Base-by-base conservation (phyloP, 768 basidiomycete genomes). In the Russula olivacea region DNA sequence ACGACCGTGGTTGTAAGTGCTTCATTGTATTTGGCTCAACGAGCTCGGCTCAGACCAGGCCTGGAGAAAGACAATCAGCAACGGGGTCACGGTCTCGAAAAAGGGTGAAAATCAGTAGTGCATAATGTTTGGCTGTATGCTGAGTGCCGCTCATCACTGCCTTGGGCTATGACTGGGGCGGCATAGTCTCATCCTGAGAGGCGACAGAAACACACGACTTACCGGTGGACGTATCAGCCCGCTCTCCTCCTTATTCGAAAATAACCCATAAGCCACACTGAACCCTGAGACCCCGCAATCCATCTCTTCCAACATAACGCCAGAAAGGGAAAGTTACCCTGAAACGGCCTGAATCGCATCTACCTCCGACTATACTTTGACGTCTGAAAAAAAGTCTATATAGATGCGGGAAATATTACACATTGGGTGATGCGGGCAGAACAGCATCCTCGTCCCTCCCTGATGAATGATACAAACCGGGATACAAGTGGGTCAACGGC, bases 401-500 rank as follows among this genome's bases (percentile, higher is more conserved):
- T 50, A 38, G 34, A 59, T 62, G 61, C 25, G 30, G 30, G 43
- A 36, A 23, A 59, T 47, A 65, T 60, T 68, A 68, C 65, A 68
- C 57, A 45, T 66, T 63, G 41, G 58, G 57, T 14, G 67, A 58
- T 45, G 65, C 89, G 15, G 90, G 89, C 49, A 81, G 72, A 61
- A 86, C 75, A 23, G 82, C 85, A 60, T 89, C 79, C 75, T 91
- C 89, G 69, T 91, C 89, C 70, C 87, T 80, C 58, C 90, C 89
- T 91, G 65, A 54, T 91, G 65, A 54, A 62, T 21, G 55, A 58
- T 21, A 4, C 65, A 51, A 50, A 43, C n/a, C 30, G 43, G 34
- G 9, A 61, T 21, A 7, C 63, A 30, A 56, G 28, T 63, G 59
- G 53, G 58, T 66, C 30, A 49, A 45, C 14, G 19, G 32, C 53